phyloP scores from a whole-genome alignment of 345 rosid genomes.

The Barbarea vulgaris region DNA sequence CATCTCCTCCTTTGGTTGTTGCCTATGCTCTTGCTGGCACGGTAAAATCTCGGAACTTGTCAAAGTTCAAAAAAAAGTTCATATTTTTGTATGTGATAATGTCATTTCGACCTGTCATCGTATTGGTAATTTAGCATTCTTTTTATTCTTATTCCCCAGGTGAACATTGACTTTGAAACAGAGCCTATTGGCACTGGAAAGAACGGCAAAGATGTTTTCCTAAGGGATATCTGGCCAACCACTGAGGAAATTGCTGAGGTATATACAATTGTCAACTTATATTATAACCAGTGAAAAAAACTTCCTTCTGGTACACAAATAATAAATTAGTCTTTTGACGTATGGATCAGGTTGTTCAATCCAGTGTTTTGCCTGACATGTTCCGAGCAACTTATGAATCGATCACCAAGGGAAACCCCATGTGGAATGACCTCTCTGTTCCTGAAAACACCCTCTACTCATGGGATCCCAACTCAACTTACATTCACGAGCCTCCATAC shows the following conservation, averaged over 20 bases:
- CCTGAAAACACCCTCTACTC: constrained; percentile 60
- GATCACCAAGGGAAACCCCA: constrained; percentile 92
- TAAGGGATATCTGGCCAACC: constrained; percentile 96
- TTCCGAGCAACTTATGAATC: constrained; percentile 89
- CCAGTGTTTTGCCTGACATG: constrained; percentile 93
- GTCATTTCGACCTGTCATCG: not conserved
- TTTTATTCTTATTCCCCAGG: constrained; percentile 51
- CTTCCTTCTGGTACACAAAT: not conserved
- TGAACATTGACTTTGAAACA: constrained; percentile 88
- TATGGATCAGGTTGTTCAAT: constrained; percentile 70
- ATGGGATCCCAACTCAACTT: constrained; percentile 92
- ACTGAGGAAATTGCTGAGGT: constrained; percentile 94
- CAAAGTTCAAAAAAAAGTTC: not conserved
- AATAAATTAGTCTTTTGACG: not conserved
- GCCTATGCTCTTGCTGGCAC: constrained; percentile 99
- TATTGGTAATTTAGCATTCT: not conserved
- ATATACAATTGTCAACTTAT: too few relatives aligned
- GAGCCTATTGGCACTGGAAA: constrained; percentile 92
- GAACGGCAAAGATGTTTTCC: constrained; percentile 76
- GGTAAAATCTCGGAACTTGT: constrained; percentile 39
- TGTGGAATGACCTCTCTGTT: constrained; percentile 86
- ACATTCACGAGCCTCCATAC: constrained; percentile 99
- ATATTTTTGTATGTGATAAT: constrained; percentile 7
- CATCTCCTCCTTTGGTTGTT: constrained; percentile 97
- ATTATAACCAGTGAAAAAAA: not conserved